Evolutionary conservation across 768 basidiomycete genomes (phyloP).

Genomic region (Lanmaoa rubissima): DNA sequence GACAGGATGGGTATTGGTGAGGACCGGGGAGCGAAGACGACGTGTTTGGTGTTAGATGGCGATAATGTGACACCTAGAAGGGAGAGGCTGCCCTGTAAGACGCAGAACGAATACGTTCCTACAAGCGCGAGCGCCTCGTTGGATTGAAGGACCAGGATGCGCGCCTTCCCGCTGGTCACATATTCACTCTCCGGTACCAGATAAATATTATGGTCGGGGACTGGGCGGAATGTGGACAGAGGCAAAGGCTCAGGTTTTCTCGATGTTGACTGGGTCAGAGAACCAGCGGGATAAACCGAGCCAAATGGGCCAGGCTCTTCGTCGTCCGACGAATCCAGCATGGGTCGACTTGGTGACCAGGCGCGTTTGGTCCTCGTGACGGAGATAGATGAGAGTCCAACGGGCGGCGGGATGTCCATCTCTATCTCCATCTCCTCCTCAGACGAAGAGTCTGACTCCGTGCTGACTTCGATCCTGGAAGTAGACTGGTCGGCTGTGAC

Average conservation of each 20-base stretch:
- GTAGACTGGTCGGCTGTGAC: conserved; percentile 32
- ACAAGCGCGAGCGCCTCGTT: conserved; percentile 62
- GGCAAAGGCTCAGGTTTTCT: conserved; percentile 17
- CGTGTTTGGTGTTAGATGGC: conserved; percentile 41
- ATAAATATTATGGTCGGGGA: conserved; percentile 38
- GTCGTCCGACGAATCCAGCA: conserved; percentile 49
- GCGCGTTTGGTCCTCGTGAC: conserved; percentile 32
- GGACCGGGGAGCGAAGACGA: conserved; percentile 73
- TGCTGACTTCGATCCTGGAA: conserved; percentile 35
- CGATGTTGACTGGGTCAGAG: not conserved
- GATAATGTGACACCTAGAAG: conserved; percentile 54
- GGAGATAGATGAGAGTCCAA: conserved; percentile 13
- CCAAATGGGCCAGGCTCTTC: conserved; percentile 30
- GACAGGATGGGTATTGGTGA: conserved; percentile 67
- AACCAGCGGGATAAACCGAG: not conserved
- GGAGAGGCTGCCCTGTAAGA: conserved; percentile 60
- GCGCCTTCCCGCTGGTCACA: conserved; percentile 17
- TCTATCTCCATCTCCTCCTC: conserved; percentile 24
- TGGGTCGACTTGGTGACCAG: conserved; percentile 61
- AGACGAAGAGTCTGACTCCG: conserved; percentile 29
- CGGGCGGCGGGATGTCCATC: conserved; percentile 14
- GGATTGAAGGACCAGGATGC: conserved; percentile 44
- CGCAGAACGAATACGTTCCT: conserved; percentile 59
- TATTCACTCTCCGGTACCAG: conserved; percentile 1
- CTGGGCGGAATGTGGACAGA: conserved; percentile 53